Conservation (phyloP, 345 rosid species). For the Eucalyptus paniculata region DNA sequence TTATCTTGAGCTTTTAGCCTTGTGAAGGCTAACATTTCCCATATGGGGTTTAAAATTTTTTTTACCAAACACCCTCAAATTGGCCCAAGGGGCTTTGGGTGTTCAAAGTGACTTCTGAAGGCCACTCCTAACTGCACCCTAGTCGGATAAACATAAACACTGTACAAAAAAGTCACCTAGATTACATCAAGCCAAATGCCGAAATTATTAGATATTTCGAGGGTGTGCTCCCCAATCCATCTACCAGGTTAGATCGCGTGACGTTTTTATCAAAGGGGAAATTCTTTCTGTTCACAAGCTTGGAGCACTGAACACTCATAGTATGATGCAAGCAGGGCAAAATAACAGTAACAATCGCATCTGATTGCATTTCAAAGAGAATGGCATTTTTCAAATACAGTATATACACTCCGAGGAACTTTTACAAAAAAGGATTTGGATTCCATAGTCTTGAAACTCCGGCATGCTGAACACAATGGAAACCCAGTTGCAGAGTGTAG, state of each 20-base stretch:
- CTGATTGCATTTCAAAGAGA: neutral
- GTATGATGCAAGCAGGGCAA: neutral
- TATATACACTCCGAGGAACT: neutral
- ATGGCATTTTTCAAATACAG: neutral
- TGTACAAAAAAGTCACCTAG: neutral
- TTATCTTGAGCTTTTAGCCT: accelerated
- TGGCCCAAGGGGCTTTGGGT: too few relatives aligned
- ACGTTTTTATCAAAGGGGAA: neutral
- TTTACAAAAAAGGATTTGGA: neutral
- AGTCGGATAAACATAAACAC: neutral
- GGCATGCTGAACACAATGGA: neutral
- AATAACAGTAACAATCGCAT: neutral
- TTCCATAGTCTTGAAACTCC: neutral
- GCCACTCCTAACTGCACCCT: too few relatives aligned
- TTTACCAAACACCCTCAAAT: too few relatives aligned
- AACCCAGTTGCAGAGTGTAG: neutral
- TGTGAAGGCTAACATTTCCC: accelerated
- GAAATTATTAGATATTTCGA: neutral
- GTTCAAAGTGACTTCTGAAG: too few relatives aligned
- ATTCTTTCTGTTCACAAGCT: neutral
- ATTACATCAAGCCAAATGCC: neutral
- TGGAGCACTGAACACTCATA: neutral
- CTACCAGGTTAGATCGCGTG: neutral
- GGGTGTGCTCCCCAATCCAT: neutral
- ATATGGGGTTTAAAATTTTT: too few relatives aligned